Conservation (phyloP, 2,329 filamentous ascomycete species). For the Paradendryphiella salina region DNA sequence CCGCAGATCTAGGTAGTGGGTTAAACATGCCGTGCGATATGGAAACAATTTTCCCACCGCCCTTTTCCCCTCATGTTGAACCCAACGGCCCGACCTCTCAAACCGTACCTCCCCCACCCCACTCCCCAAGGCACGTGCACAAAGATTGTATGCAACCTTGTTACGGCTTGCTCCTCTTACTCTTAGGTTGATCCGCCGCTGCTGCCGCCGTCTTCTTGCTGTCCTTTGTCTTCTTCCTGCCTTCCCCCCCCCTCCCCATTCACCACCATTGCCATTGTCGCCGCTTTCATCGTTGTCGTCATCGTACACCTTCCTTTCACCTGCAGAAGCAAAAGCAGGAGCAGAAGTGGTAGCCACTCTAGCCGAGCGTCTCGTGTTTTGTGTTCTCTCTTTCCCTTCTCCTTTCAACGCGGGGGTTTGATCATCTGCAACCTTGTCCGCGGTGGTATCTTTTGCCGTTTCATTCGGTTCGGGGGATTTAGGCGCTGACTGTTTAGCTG, state of each 20-base stretch:
- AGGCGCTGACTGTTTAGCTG: constrained; percentile 19
- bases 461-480: no score
- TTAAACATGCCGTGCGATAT: no score
- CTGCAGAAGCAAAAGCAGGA: neutral
- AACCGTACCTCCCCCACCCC: no score
- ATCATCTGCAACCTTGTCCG: constrained; percentile 6
- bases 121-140: neutral
- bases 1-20: no score
- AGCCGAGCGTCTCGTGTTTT: constrained; percentile 26
- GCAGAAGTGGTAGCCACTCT: constrained; percentile 4
- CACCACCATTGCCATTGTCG: constrained; percentile 1
- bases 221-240: constrained; percentile 22
- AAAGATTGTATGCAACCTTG: neutral
- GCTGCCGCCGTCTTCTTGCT: no score
- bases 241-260: no score
- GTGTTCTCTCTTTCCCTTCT: constrained; percentile 22
- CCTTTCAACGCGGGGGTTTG: neutral
- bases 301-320: constrained; percentile 28
- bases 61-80: no score
- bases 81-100: no score
- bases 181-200: no score
- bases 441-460: constrained; percentile 21
- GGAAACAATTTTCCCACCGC: no score
- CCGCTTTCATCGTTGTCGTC: constrained; percentile 22
- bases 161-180: neutral